Conservation (phyloP, 345 rosid species). For the Syzygium aqueum region DNA sequence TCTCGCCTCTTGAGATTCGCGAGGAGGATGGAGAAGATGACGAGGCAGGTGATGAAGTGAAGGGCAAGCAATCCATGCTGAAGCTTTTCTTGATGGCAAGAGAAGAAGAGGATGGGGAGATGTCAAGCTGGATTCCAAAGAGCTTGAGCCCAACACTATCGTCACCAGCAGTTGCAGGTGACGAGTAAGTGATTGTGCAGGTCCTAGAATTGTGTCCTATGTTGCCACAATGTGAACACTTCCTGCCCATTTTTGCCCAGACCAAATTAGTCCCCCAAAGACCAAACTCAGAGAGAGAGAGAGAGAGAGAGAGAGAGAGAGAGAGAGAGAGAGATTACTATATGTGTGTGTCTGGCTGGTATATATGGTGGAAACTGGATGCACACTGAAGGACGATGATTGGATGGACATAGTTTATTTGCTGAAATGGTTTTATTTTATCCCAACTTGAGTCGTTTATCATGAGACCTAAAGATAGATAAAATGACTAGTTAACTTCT, state of each 20-base stretch:
- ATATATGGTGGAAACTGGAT: slow-evolving; percentile 34
- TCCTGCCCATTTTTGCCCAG: slow-evolving; percentile 45
- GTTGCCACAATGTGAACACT: slow-evolving; percentile 60
- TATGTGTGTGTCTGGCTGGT: slow-evolving; percentile 9
- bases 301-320: neutral
- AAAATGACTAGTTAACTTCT: neutral
- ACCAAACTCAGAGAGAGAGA: slow-evolving; percentile 1
- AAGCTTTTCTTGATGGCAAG: slow-evolving; percentile 33
- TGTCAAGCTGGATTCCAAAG: slow-evolving; percentile 47
- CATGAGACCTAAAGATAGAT: neutral
- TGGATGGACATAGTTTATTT: slow-evolving; percentile 32
- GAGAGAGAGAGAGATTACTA: neutral
- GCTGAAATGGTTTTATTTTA: slow-evolving; percentile 7
- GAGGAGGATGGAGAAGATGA: slow-evolving; percentile 21
- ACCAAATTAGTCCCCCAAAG: neutral
- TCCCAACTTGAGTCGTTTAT: slow-evolving; percentile 5
- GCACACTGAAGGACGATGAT: slow-evolving; percentile 32
- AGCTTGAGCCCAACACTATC: slow-evolving; percentile 16
- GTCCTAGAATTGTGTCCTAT: slow-evolving; percentile 57
- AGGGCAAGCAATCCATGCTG: slow-evolving; percentile 42
- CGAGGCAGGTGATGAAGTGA: slow-evolving; percentile 7
- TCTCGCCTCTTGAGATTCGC: slow-evolving; percentile 14
- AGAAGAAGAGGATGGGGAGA: slow-evolving; percentile 7
- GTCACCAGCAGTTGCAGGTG: neutral
- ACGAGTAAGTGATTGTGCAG: slow-evolving; percentile 15